A percentile compares a stretch with the other conserved stretches of the same genome.
phyloP scores from a whole-genome alignment of 148 eudicot species.

The Polygonum aviculare region DNA sequence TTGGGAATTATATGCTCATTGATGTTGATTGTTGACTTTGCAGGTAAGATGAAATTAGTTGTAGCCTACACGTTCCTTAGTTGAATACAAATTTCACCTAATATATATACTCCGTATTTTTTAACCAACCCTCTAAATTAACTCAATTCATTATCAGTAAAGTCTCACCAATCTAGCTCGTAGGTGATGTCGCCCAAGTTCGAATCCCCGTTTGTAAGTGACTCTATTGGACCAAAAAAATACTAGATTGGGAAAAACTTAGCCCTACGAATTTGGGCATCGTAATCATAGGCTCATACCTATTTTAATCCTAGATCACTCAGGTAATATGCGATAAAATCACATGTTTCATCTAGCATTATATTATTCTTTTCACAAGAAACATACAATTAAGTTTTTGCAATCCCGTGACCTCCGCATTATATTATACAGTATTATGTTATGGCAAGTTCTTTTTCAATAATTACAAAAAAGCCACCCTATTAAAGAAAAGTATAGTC shows the following conservation, averaged over 20 bases:
- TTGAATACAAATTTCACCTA: neutral
- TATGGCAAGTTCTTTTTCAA: neutral
- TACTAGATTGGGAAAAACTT: neutral
- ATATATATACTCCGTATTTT: neutral
- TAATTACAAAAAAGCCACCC: neutral
- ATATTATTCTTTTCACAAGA: neutral
- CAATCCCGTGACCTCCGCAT: neutral
- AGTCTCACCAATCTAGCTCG: too few species aligned
- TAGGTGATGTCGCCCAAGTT: too few species aligned
- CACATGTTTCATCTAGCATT: neutral
- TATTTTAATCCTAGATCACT: too few species aligned
- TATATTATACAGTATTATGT: too few species aligned
- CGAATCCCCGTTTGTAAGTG: too few species aligned
- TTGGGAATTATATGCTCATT: neutral
- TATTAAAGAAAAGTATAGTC: too few species aligned
- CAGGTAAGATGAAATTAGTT: neutral
- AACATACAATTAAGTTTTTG: neutral
- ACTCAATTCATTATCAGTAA: neutral
- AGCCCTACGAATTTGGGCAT: neutral
- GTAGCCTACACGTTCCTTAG: neutral
- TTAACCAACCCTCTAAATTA: neutral
- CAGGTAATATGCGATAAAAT: neutral
- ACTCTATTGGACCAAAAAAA: neutral
- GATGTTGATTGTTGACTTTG: neutral
- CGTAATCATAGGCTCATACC: too few species aligned